Evolutionary conservation across 2,329 filamentous ascomycete genomes (phyloP).

Genomic region (Coniochaeta ligniaria): DNA sequence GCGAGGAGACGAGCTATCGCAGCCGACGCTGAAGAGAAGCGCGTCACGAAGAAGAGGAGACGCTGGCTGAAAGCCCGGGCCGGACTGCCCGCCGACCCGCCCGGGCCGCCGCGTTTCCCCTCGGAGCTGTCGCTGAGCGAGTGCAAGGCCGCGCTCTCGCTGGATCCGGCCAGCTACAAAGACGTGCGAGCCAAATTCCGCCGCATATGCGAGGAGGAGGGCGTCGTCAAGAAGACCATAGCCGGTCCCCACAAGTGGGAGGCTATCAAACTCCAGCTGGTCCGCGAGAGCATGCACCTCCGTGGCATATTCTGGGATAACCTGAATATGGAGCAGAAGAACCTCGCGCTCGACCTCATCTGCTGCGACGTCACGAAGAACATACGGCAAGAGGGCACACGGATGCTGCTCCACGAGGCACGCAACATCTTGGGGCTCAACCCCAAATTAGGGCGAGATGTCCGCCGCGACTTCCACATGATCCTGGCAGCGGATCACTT

Average conservation of each 20-base stretch:
- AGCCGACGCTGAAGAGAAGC: conserved; percentile 53
- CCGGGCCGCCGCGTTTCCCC: conserved; percentile 65
- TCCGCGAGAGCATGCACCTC: conserved; percentile 58
- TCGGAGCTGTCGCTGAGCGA: conserved; percentile 80
- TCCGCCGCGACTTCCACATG: conserved; percentile 59
- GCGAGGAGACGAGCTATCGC: conserved; percentile 47
- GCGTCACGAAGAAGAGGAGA: conserved; percentile 57
- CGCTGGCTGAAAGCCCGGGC: conserved; percentile 63
- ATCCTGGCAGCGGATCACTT: conserved; percentile 61
- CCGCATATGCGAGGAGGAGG: conserved; percentile 59
- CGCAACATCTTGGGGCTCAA: conserved; percentile 51
- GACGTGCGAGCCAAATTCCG: conserved; percentile 61
- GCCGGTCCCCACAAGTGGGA: conserved; percentile 71
- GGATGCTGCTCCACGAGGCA: conserved; percentile 68
- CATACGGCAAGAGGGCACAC: conserved; percentile 55
- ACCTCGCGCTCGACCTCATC: conserved; percentile 68
- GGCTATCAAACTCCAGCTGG: conserved; percentile 57
- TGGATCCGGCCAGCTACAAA: conserved; percentile 58
- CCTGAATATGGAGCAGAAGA: conserved; percentile 52
- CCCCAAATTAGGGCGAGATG: conserved; percentile 42
- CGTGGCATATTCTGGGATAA: conserved; percentile 54
- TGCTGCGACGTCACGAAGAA: conserved; percentile 78
- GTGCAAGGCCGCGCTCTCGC: conserved; percentile 60
- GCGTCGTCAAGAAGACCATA: conserved; percentile 68
- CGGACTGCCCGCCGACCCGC: conserved; percentile 59